Percentiles rank a stretch among this genome's conserved stretches.
These are phyloP conservation scores for Rhynchosporium secalis DNA, from an alignment of 2,329 filamentous ascomycete genomes.

Conservation along the genomic window DNA sequence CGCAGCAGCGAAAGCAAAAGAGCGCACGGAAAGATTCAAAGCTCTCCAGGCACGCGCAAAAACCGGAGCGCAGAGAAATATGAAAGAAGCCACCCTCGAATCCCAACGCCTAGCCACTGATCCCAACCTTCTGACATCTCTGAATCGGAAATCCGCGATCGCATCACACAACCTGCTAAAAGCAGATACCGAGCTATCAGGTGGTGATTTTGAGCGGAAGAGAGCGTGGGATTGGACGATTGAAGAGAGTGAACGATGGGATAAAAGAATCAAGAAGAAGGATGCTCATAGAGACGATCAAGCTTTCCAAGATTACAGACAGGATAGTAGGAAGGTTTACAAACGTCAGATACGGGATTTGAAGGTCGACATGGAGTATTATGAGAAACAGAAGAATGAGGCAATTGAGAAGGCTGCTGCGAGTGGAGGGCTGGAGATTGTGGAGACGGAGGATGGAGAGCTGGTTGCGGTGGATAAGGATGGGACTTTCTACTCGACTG, in stretches of 20 bases:
- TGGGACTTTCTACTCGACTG: constrained; percentile 86
- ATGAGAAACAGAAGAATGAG: constrained; percentile 81
- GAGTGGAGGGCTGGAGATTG: constrained; percentile 83
- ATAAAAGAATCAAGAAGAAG: constrained; percentile 86
- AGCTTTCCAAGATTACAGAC: constrained; percentile 84
- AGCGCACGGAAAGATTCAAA: constrained; percentile 81
- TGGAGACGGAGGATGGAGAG: constrained; percentile 94
- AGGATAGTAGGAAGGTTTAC: constrained; percentile 90
- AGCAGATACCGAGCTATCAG: constrained; percentile 79
- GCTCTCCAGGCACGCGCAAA: constrained; percentile 81
- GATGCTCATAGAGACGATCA: constrained; percentile 77
- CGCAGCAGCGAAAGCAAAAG: constrained; percentile 53
- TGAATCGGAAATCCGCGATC: constrained; percentile 84
- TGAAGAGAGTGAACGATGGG: constrained; percentile 93
- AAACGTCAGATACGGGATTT: constrained; percentile 84
- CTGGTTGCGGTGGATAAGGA: constrained; percentile 91
- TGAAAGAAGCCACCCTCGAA: constrained; percentile 82
- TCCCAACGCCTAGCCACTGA: constrained; percentile 77
- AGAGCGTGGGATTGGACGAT: constrained; percentile 98
- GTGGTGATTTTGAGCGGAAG: constrained; percentile 95
- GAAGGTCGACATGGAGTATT: constrained; percentile 75
- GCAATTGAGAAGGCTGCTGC: constrained; percentile 83
- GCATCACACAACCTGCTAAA: constrained; percentile 92
- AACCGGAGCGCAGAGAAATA: constrained; percentile 69
- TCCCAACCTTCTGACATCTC: constrained; percentile 70